Evolutionary conservation across 345 rosid genomes (phyloP), one percentile per base, ranked within the genome.

Genomic region (Populus pruinosa): DNA sequence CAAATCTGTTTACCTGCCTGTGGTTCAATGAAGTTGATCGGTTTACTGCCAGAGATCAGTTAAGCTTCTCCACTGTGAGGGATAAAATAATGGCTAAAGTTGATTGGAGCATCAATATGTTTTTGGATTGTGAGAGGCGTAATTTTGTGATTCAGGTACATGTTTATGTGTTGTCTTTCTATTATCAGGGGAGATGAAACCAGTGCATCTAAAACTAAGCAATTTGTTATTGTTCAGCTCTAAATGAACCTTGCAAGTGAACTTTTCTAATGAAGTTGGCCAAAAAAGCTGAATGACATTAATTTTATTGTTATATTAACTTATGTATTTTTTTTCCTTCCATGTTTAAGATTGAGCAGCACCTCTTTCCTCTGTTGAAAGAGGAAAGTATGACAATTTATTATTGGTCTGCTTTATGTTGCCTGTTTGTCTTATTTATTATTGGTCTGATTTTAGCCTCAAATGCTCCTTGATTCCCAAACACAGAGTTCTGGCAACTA

Each of bases 1-100:
- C 93, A 38, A 94, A 94, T 78, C 88, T 92, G 53, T 90, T 92
- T 82, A 84, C 91, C 25, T 94, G 98, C 82, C 85, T 91, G n/a
- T 94, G 98, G 98, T 94, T 92, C 87, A 91, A 92, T 59, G 98
- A 94, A 87, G 98, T 94, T 36, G 96, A 91, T 78, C 89, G 93
- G 21, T 94, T 92, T 85, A 94, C 98, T 62, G 84, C 97, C 6
- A 87, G 98, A 84, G 98, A 94, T 78, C 98, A 94, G 83, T 71
- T 94, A 72, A 94, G 98, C 86, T 94, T 92, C 81, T 89, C 96
- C 67, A 87, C 83, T 5, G 92, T 89, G n/a, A 88, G 98, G 85
- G 97, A 94, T 87, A 91, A 91, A 86, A 87, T 92, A 44, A 86
- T 82, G 86, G 86, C 88, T 39, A 90, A 86, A 82, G 90, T 87